Percentiles rank a stretch among this genome's conserved stretches.
These are phyloP conservation scores for Laguncularia racemosa DNA, from an alignment of 345 rosid genomes.

Conservation along the genomic window DNA sequence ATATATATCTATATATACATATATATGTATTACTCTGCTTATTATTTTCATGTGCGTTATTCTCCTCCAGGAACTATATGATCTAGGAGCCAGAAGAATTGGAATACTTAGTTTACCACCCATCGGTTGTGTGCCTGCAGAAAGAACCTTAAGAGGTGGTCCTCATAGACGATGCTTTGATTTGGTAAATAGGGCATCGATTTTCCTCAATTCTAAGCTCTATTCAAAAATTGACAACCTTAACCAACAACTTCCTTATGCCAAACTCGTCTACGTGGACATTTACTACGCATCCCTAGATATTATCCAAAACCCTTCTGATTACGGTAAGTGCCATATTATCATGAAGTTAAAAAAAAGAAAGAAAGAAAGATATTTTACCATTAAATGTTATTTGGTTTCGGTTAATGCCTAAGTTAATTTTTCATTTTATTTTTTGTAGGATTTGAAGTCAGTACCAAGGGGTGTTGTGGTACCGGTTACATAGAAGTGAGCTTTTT, in stretches of 20 bases:
- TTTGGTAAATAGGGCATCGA: conserved; percentile 13
- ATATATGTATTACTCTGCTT: neutral
- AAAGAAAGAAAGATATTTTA: too few relatives aligned
- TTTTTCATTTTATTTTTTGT: too few relatives aligned
- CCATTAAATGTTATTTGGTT: too few relatives aligned
- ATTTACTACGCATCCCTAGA: conserved; percentile 13
- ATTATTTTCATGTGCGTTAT: neutral
- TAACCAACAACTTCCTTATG: neutral
- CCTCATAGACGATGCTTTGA: conserved; percentile 9
- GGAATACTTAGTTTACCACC: conserved; percentile 10
- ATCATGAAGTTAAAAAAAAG: neutral
- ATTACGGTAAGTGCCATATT: conserved; percentile 19
- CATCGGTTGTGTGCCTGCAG: conserved; percentile 22
- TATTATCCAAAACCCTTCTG: conserved; percentile 11
- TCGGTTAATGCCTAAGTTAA: too few relatives aligned
- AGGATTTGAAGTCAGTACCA: conserved; percentile 46
- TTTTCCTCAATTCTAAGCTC: conserved; percentile 20
- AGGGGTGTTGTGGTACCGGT: conserved; percentile 82
- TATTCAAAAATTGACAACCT: neutral
- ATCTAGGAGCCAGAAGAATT: conserved; percentile 23
- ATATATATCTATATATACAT: too few relatives aligned
- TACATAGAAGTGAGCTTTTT: conserved; percentile 37
- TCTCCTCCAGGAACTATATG: conserved; percentile 17
- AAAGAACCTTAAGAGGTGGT: conserved; percentile 14
- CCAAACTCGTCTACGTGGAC: conserved; percentile 14